These are phyloP conservation scores for Ceratocystis cacaofunesta DNA, from an alignment of 2,329 filamentous ascomycete species.

Conservation along the genomic window DNA sequence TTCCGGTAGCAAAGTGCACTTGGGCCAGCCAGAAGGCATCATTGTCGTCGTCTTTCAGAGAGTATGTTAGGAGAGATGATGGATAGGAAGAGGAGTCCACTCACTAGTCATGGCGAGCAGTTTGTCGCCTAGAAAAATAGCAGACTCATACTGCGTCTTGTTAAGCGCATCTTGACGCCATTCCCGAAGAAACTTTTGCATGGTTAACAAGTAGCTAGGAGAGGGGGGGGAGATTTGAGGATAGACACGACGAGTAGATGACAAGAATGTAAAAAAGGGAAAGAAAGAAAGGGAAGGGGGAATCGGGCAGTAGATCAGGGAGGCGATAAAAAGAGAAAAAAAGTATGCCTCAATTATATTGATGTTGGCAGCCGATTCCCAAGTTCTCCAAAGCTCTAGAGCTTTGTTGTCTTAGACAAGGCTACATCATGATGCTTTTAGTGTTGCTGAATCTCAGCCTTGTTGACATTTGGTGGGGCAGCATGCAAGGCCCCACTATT, in stretches of 20 bases:
- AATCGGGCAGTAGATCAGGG: no score
- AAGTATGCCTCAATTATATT: no score
- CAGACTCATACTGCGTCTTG: slow-evolving; percentile 90
- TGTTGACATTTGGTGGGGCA: slow-evolving; percentile 11
- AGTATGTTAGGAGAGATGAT: slow-evolving; percentile 2
- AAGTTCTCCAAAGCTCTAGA: neutral
- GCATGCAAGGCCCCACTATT: neutral
- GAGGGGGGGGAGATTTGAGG: neutral
- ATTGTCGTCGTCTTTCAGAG: slow-evolving; percentile 60
- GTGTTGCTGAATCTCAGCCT: slow-evolving; percentile 13
- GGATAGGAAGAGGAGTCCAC: slow-evolving; percentile 21
- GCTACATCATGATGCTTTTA: neutral
- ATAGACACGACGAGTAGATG: neutral
- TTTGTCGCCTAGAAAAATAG: slow-evolving; percentile 96
- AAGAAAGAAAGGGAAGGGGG: no score
- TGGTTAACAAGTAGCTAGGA: slow-evolving; percentile 25
- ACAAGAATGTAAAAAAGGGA: neutral
- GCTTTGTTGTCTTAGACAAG: neutral
- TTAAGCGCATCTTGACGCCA: slow-evolving; percentile 94
- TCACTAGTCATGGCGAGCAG: slow-evolving; percentile 81
- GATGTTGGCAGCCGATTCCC: neutral
- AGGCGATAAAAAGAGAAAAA: neutral
- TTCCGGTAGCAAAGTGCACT: slow-evolving; percentile 87
- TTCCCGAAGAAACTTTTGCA: slow-evolving; percentile 86
- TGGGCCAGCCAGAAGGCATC: slow-evolving; percentile 98